Evolutionary conservation across 148 eudicot genomes (phyloP).

Genomic region (Rhododendron ovatum): DNA sequence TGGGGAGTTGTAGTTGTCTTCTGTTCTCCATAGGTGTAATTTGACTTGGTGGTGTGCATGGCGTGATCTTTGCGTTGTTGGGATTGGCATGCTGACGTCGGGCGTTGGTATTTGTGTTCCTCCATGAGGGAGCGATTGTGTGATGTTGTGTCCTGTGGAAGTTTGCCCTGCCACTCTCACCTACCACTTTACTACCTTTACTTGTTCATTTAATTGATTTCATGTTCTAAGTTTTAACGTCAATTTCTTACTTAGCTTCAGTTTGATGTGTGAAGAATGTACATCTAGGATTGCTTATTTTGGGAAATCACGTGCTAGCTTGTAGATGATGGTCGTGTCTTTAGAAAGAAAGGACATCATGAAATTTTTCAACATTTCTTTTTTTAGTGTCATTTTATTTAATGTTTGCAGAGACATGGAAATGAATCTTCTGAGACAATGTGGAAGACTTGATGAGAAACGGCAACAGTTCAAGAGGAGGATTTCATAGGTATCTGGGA

Average conservation of each 20-base stretch:
- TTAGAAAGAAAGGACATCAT: neutral
- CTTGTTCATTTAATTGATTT: neutral
- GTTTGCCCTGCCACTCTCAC: too few species aligned
- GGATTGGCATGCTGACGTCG: too few species aligned
- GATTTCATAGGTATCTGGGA: slow-evolving; percentile 42
- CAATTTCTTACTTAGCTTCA: neutral
- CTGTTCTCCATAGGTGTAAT: too few species aligned
- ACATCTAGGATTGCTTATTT: neutral
- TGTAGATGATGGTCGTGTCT: neutral
- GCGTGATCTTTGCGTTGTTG: too few species aligned
- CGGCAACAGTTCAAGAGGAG: slow-evolving; percentile 39
- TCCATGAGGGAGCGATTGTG: too few species aligned
- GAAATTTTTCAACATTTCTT: neutral
- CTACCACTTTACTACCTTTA: too few species aligned
- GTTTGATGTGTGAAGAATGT: slow-evolving; percentile 21
- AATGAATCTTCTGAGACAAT: slow-evolving; percentile 31
- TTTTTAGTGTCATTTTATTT: neutral
- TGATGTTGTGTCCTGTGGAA: too few species aligned
- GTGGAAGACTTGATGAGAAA: slow-evolving; percentile 60
- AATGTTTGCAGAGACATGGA: slow-evolving; percentile 37
- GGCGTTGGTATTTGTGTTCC: too few species aligned
- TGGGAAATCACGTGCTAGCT: neutral
- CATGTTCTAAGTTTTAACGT: neutral
- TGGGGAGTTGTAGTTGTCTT: too few species aligned
- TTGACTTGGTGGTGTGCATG: too few species aligned